Percentiles rank a stretch among this genome's conserved stretches.
Conservation (phyloP, 2,329 filamentous ascomycete genomes). For the Colletotrichum spaethianum region DNA sequence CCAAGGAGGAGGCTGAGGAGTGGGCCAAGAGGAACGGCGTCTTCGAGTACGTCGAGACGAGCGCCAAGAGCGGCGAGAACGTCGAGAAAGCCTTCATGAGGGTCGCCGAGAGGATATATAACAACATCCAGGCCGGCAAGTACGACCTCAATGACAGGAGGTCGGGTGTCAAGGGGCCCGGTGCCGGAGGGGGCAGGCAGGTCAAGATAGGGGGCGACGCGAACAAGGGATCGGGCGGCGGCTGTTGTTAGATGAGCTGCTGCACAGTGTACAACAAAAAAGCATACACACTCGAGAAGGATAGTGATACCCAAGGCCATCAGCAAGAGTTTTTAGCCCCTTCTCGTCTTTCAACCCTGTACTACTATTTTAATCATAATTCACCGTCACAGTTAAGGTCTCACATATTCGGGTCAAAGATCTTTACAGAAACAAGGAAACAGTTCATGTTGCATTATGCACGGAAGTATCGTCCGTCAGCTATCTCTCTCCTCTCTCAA, state of each 20-base stretch:
- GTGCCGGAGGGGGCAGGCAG: constrained; percentile 62
- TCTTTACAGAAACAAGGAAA: constrained; percentile 30
- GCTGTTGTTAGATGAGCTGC: constrained; percentile 61
- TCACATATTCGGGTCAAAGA: not conserved
- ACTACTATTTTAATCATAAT: constrained; percentile 40
- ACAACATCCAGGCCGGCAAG: constrained; percentile 94
- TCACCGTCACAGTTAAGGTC: constrained; percentile 4
- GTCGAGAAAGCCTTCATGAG: constrained; percentile 95
- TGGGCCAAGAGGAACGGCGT: constrained; percentile 92
- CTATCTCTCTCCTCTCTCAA: constrained; percentile 8
- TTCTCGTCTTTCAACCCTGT: constrained; percentile 25
- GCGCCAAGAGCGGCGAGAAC: constrained; percentile 93
- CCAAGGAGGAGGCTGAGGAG: constrained; percentile 84
- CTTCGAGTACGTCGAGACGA: constrained; percentile 95
- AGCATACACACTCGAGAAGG: constrained; percentile 27
- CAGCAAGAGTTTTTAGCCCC: constrained; percentile 30
- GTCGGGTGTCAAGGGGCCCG: constrained; percentile 87
- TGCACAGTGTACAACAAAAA: not conserved
- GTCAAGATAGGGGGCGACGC: constrained; percentile 61
- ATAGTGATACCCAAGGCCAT: constrained; percentile 40
- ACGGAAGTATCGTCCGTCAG: constrained; percentile 28
- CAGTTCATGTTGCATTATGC: constrained; percentile 38
- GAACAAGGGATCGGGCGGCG: constrained; percentile 56
- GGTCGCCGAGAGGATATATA: constrained; percentile 94
- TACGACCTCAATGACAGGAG: constrained; percentile 95